phyloP scores from a whole-genome alignment of 192 early-diverging fungal genomes.

The Mortierella antarctica region DNA sequence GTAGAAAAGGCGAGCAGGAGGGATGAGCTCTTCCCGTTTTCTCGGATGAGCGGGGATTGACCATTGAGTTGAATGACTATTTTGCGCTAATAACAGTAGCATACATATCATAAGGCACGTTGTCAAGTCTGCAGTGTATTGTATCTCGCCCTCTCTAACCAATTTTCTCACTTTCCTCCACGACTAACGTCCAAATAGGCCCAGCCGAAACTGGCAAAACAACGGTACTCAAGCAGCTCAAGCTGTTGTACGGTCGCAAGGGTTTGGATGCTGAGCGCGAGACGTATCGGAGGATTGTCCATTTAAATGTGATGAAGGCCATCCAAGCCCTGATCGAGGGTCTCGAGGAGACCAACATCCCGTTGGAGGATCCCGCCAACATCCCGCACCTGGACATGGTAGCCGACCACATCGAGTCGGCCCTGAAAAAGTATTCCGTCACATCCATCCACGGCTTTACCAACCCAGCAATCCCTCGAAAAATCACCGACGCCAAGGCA shows the following conservation, averaged over 20 bases:
- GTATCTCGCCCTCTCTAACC: not conserved
- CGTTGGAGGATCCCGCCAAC: constrained; percentile 42
- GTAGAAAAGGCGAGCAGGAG: too few species aligned
- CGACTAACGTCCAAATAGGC: constrained; percentile 42
- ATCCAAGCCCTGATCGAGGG: constrained; percentile 52
- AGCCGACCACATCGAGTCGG: constrained; percentile 19
- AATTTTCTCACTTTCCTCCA: not conserved
- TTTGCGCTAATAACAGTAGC: not conserved
- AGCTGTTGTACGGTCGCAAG: constrained; percentile 46
- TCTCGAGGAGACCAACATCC: constrained; percentile 30
- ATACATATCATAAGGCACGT: too few species aligned
- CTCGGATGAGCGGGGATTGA: too few species aligned
- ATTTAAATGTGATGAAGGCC: constrained; percentile 57
- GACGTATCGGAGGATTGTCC: constrained; percentile 53
- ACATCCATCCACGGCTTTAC: constrained; percentile 8
- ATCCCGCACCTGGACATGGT: constrained; percentile 40
- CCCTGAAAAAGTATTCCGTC: constrained; percentile 54
- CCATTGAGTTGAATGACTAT: too few species aligned
- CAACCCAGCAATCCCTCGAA: constrained; percentile 36
- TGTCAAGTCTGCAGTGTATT: too few species aligned
- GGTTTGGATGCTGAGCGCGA: constrained; percentile 55
- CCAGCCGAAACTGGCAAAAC: constrained; percentile 75
- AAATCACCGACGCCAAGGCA: constrained; percentile 53
- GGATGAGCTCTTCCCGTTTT: too few species aligned
- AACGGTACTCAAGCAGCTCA: constrained; percentile 59